Evolutionary conservation across 1,139 yeast genomes (phyloP), one percentile per base, ranked within the genome.

Genomic region (Suhomyces terraborum): DNA sequence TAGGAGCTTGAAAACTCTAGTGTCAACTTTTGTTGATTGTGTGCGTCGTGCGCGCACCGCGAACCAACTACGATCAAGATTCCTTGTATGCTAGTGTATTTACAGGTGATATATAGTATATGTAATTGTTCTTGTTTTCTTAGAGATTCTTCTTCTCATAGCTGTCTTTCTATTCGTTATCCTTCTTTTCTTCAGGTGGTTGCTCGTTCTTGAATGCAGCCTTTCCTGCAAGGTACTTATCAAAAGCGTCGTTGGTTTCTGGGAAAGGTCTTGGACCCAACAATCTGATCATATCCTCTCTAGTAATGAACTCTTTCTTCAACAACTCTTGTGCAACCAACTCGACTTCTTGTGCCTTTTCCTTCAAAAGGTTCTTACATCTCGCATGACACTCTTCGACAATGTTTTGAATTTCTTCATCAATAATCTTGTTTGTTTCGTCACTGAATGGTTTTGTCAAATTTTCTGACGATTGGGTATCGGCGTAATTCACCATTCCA

Each of bases 361-460:
- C 88, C n/a, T 64, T 71, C 54, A 94, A 73, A 38, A 94, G 71
- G 13, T 69, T 64, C 40, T 70, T 75, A 66, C 98, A 93, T 48
- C 79, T 74, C 6, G 64, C 69, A 57, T 91, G 87, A 35, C 96
- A 88, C 38, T 83, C 89, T 50, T 73, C 75, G 23, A 93, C 91
- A 43, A 94, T 84, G 48, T 87, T 73, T 48, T 87, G 82, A 33
- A 94, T 85, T 64, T 94, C 98, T 31, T 69, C 69, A 58, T 94
- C 99, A 52, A 94, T 89, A 39, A 78, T 54, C 45, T 76, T 73
- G 33, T 88, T 89, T 8, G 98, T 93, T 48, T 78, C 82, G 54
- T 91, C 96, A 64, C 96, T 87, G 63, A 84, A 93, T 7, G 97
- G 96, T 64, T 93, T 93, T 52, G 88, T 85, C 51, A 85, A 75